phyloP scores from a whole-genome alignment of 768 basidiomycete species.

The Sarcomyxa edulis region DNA sequence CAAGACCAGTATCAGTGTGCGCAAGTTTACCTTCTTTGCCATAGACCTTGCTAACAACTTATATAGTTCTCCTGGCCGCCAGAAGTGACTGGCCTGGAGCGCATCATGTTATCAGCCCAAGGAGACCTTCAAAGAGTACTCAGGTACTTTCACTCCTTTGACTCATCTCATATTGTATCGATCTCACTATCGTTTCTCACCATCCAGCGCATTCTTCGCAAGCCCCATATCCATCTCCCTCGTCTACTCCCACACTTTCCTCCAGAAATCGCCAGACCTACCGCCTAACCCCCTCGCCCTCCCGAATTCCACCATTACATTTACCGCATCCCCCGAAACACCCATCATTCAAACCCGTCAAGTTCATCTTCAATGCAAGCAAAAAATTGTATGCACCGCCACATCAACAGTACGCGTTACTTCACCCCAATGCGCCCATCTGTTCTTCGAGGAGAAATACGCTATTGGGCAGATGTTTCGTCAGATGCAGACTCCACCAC shows the following conservation, averaged over 20 bases:
- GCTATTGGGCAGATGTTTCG: slow-evolving; percentile 68
- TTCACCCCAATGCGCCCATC: slow-evolving; percentile 46
- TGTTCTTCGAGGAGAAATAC: slow-evolving; percentile 65
- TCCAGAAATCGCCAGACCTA: slow-evolving; percentile 8
- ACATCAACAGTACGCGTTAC: slow-evolving; percentile 63
- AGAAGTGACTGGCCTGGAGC: slow-evolving; percentile 53
- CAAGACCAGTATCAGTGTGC: too few species aligned
- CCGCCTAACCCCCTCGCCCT: slow-evolving; percentile 24
- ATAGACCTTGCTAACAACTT: too few species aligned
- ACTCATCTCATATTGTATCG: neutral
- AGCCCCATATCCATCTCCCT: slow-evolving; percentile 54
- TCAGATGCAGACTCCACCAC: slow-evolving; percentile 44
- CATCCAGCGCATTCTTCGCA: slow-evolving; percentile 56
- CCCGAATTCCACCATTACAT: slow-evolving; percentile 28
- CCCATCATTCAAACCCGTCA: slow-evolving; percentile 61
- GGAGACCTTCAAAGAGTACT: slow-evolving; percentile 67
- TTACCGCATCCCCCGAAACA: slow-evolving; percentile 36
- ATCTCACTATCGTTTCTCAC: neutral
- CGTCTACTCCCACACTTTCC: slow-evolving; percentile 39
- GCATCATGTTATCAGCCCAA: slow-evolving; percentile 63
- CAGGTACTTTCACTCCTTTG: slow-evolving; percentile 41
- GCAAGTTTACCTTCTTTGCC: too few species aligned
- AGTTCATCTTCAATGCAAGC: slow-evolving; percentile 56
- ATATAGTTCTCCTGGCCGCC: slow-evolving; percentile 56
- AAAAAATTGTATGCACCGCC: slow-evolving; percentile 55